Evolutionary conservation across 73 alveolate species (phyloP).

Genomic region (Blepharisma japonicum): DNA sequence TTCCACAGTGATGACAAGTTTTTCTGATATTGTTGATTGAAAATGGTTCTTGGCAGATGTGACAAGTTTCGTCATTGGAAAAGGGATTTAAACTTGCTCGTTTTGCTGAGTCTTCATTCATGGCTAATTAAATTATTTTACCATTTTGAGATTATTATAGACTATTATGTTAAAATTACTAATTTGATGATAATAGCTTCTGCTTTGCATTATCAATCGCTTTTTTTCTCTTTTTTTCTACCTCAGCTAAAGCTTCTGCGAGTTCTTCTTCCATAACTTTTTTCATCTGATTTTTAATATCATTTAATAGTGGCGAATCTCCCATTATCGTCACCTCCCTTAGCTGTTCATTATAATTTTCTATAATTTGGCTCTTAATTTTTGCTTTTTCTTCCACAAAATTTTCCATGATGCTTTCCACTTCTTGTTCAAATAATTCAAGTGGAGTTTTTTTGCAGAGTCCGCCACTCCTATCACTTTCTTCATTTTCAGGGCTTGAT

Average conservation of each 20-base stretch:
- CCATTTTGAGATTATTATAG: no score
- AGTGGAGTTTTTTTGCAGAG: background rate
- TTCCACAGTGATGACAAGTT: no score
- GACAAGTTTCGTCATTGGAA: no score
- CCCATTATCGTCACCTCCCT: background rate
- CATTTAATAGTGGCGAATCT: background rate
- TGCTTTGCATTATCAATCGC: background rate
- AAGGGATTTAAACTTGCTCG: no score
- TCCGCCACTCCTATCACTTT: constrained; percentile 19
- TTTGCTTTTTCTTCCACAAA: background rate
- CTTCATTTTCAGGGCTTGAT: background rate
- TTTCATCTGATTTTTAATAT: background rate
- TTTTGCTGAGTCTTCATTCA: no score
- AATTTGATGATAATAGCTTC: no score
- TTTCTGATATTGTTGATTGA: no score
- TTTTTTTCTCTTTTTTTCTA: background rate
- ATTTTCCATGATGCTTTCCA: background rate
- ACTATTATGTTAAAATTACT: no score
- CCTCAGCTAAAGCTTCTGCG: background rate
- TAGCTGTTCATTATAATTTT: background rate
- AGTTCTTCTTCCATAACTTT: background rate
- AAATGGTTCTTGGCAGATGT: no score
- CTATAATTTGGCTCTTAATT: background rate
- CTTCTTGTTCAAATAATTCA: background rate
- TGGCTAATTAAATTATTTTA: no score